These are phyloP conservation scores for Aphanomyces stellatus DNA, from an alignment of 352 stramenopile genomes.

Conservation along the genomic window DNA sequence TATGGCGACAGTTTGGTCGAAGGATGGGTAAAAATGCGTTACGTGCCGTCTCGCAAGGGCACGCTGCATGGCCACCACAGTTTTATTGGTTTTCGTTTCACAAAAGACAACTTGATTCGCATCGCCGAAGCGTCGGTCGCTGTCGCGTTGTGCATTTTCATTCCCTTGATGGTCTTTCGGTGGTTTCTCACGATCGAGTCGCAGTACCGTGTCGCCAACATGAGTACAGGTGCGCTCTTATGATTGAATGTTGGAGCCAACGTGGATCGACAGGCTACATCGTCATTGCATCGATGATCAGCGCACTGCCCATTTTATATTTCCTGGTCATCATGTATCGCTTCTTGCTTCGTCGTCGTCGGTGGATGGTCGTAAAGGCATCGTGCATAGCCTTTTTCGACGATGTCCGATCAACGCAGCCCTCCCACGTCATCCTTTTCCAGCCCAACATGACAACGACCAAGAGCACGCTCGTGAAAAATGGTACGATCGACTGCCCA, in stretches of 20 bases:
- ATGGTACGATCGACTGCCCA: neutral
- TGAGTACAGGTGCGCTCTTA: neutral
- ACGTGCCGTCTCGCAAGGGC: constrained; percentile 16
- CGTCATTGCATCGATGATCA: constrained; percentile 11
- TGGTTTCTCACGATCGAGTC: neutral
- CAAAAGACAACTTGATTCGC: constrained; percentile 19
- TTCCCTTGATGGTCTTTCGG: neutral
- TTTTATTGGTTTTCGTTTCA: constrained; percentile 19
- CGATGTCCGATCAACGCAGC: neutral
- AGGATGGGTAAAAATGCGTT: constrained; percentile 20
- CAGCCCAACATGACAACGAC: constrained; percentile 9
- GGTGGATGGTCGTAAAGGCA: constrained; percentile 21
- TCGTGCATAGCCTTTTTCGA: constrained; percentile 20
- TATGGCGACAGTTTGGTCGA: constrained; percentile 4
- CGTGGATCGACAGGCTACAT: neutral
- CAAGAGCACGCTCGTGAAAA: constrained; percentile 5
- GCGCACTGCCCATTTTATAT: neutral
- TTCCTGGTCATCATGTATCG: constrained; percentile 17
- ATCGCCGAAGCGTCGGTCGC: neutral
- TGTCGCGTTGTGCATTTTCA: constrained; percentile 6
- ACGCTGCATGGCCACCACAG: constrained; percentile 16
- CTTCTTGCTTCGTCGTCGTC: constrained; percentile 12
- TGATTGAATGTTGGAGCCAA: neutral
- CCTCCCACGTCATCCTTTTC: constrained; percentile 7
- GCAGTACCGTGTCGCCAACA: neutral